These are phyloP conservation scores for Epithele typhae DNA, from an alignment of 768 basidiomycete species.

Conservation along the genomic window DNA sequence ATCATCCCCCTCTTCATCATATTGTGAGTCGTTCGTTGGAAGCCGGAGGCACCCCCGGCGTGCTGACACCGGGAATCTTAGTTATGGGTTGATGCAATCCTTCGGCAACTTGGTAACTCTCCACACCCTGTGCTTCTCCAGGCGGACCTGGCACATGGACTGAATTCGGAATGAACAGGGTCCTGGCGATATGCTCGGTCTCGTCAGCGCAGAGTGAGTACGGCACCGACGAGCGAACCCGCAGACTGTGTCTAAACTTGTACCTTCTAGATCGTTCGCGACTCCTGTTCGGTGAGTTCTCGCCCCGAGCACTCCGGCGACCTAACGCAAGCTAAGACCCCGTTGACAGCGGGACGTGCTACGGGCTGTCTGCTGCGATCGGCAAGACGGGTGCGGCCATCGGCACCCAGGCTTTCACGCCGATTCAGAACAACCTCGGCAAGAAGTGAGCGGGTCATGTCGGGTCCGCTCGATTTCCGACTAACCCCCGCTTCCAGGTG, in stretches of 20 bases:
- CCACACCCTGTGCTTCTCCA: not conserved
- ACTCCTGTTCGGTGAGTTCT: constrained; percentile 52
- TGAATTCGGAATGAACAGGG: constrained; percentile 35
- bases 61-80: constrained; percentile 19
- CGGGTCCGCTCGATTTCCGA: not conserved
- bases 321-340: not conserved
- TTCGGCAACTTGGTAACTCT: constrained; percentile 56
- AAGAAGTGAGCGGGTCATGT: constrained; percentile 39
- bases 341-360: constrained; percentile 53
- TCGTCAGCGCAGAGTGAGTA: constrained; percentile 62
- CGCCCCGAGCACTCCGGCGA: not conserved
- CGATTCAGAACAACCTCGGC: constrained; percentile 64
- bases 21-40: constrained; percentile 39
- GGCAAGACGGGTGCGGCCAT: constrained; percentile 72
- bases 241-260: not conserved
- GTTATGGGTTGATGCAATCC: constrained; percentile 71
- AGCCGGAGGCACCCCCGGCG: not conserved
- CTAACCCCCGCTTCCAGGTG: constrained; percentile 34
- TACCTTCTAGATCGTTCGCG: constrained; percentile 47
- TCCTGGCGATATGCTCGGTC: constrained; percentile 67
- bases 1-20: constrained; percentile 64
- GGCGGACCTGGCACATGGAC: not conserved
- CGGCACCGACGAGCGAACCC: not conserved
- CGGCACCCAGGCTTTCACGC: constrained; percentile 67
- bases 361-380: constrained; percentile 63